Percentiles rank a stretch among this genome's conserved stretches.
Evolutionary conservation across 768 basidiomycete genomes (phyloP).

Genomic region (Rubroboletus satanas): DNA sequence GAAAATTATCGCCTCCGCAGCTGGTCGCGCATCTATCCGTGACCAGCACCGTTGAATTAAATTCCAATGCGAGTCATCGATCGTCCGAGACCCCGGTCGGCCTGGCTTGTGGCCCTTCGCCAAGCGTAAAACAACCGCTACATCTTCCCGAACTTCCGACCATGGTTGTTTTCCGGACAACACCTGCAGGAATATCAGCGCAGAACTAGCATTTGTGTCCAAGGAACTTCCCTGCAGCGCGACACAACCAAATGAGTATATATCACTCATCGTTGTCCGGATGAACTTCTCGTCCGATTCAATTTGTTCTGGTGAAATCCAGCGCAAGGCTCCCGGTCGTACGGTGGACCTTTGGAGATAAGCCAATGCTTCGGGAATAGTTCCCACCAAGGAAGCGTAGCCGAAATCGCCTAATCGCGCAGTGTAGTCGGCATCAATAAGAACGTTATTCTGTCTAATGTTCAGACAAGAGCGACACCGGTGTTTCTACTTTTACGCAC

Average conservation of each 20-base stretch:
- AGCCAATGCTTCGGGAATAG: constrained; percentile 1
- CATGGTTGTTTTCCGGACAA: constrained; percentile 9
- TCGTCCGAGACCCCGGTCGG: neutral
- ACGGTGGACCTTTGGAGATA: constrained; percentile 22
- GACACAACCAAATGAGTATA: constrained; percentile 27
- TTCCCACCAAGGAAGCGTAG: constrained; percentile 21
- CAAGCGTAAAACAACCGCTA: constrained; percentile 4
- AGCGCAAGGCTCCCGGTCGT: constrained; percentile 38
- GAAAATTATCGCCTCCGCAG: too few species aligned
- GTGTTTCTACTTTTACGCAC: neutral
- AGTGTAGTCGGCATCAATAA: constrained; percentile 20
- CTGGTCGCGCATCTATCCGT: too few species aligned
- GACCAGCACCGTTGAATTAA: too few species aligned
- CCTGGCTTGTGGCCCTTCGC: neutral
- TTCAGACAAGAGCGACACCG: too few species aligned
- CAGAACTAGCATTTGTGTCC: constrained; percentile 25
- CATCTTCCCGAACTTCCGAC: neutral
- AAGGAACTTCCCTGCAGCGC: constrained; percentile 31
- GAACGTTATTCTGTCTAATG: constrained; percentile 11
- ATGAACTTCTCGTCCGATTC: constrained; percentile 9
- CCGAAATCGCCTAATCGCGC: constrained; percentile 45
- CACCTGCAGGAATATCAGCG: neutral
- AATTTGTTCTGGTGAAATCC: constrained; percentile 38
- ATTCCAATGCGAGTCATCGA: too few species aligned
- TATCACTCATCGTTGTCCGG: constrained; percentile 8